Base-by-base conservation (phyloP, 106 monocot genomes). In the Phalaenopsis equestris region DNA sequence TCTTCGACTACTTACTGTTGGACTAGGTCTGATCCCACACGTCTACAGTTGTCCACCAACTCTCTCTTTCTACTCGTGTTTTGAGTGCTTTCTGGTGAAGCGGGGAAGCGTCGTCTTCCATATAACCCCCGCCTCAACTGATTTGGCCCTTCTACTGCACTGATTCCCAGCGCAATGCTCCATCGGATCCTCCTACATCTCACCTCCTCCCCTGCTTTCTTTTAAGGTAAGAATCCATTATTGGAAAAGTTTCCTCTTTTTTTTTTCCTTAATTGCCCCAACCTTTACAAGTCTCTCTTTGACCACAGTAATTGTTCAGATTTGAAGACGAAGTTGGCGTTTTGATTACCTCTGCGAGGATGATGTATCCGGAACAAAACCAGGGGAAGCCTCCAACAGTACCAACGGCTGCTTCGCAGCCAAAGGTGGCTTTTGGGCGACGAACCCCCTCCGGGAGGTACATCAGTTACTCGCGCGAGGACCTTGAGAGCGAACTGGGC, bases 401-500 rank as follows among this genome's bases (percentile, higher is more conserved):
- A 6, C 48, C 2, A 36, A 56, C 77, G 24, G 47, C 47, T 1
- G 52, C 52, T 1, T 61, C 74, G 0, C 80, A 73, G 0, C 82
- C 82, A 8, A 78, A 76, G 2, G 88, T 91, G 77, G 41, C 48
- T 1, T 77, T 77, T 8, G 82, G 36, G 10, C 77, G 82, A 8
- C 76, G 82, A 49, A 82, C 82, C 3, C 18, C 21, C 37, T 82
- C 82, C 37, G 82, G 82, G 19, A 64, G 82, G 24, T 82, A 77
- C 65, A 37, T 82, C 47, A 77, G 82, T 76, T 82, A 77, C 56
- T 82, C 82, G 8, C 43, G 67, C 1, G 82, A 82, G 11, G 76
- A 76, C 24, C 75, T 82, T 9, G 82, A 82, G 11, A 85, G 82
- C 41, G 85, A 85, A 58, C 65, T 73, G 36, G 67, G 76, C 0